Base-by-base conservation (phyloP, 1,284 basidiomycete genomes). In the Ustilago tritici region DNA sequence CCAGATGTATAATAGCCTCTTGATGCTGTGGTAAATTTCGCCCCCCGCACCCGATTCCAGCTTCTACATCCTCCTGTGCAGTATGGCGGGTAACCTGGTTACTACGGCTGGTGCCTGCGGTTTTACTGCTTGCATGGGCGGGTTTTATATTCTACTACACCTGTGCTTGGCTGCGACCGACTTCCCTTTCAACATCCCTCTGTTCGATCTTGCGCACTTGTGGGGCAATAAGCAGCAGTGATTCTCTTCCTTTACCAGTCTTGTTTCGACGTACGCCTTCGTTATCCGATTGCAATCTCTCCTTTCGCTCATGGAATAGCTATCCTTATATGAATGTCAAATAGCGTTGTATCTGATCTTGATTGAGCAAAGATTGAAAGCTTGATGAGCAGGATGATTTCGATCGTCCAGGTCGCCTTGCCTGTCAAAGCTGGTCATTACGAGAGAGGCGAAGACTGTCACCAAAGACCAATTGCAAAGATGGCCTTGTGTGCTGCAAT, bases 181-280 rank as follows among this genome's bases (percentile, higher is more conserved):
- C 67, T 76, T 78, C 43, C 75, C 75, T 34, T 78, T 78, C 56
- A 78, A 78, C 67, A 64, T 78, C 17, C 75, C 75, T 4, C 67
- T 78, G 36, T 73, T 73, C 32, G 75, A 78, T 38, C 47, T 78
- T 17, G 62, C 70, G 23, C 65, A 69, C 38, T 38, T 71, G 32
- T 77, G 69, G 69, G 60, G 66, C n/a, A 46, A 32, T 3, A 68
- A 56, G 56, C 54, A 66, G 59, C 38, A 62, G 38, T 40, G 47
- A 43, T 17, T 2, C 14, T 47, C 46, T 28, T 50, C 15, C 19
- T 11, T 50, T 50, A 31, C 19, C 46, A 47, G 19, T n/a, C 14
- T 23, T 23, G 23, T 23, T 23, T 23, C 23, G 23, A 23, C 23
- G 23, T 23, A 23, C 23, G 23, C 23, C 23, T 23, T 23, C 23